Evolutionary conservation across 2,329 filamentous ascomycete species (phyloP).

Genomic region (Aspergillus piperis): DNA sequence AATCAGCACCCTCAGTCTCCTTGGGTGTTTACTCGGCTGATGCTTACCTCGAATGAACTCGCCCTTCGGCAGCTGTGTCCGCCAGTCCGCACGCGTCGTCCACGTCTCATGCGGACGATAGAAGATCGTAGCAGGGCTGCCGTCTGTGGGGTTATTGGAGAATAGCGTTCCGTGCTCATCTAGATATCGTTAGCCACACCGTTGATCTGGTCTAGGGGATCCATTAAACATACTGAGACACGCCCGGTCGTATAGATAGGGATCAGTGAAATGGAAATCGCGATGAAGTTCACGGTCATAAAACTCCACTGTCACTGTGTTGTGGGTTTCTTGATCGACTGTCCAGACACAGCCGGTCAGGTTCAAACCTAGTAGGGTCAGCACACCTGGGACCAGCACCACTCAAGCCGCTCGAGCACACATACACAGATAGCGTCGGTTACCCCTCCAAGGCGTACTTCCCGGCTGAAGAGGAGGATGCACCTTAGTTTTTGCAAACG

Average conservation of each 20-base stretch:
- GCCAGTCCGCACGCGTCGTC: constrained; percentile 89
- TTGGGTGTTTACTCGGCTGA: not conserved
- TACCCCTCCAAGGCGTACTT: constrained; percentile 92
- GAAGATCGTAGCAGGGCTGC: constrained; percentile 78
- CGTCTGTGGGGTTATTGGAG: constrained; percentile 70
- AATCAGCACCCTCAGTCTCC: not conserved
- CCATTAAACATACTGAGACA: constrained; percentile 65
- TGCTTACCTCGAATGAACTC: constrained; percentile 68
- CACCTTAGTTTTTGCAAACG: constrained; percentile 62
- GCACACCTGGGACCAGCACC: constrained; percentile 12
- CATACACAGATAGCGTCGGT: constrained; percentile 82
- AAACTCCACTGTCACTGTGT: constrained; percentile 96
- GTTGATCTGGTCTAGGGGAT: not conserved
- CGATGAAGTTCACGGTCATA: constrained; percentile 91
- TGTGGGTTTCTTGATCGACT: constrained; percentile 87
- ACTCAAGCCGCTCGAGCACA: not conserved
- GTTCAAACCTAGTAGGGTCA: constrained; percentile 62
- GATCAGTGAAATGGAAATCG: constrained; percentile 97
- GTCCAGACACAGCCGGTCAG: constrained; percentile 96
- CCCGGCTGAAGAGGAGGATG: constrained; percentile 91
- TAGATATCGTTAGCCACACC: constrained; percentile 30
- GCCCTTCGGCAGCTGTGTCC: constrained; percentile 80
- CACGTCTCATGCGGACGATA: constrained; percentile 97
- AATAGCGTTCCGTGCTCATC: constrained; percentile 82
- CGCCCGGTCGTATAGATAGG: constrained; percentile 93